Conservation (phyloP, 1,284 basidiomycete genomes). For the Rhizopogon parksii region DNA sequence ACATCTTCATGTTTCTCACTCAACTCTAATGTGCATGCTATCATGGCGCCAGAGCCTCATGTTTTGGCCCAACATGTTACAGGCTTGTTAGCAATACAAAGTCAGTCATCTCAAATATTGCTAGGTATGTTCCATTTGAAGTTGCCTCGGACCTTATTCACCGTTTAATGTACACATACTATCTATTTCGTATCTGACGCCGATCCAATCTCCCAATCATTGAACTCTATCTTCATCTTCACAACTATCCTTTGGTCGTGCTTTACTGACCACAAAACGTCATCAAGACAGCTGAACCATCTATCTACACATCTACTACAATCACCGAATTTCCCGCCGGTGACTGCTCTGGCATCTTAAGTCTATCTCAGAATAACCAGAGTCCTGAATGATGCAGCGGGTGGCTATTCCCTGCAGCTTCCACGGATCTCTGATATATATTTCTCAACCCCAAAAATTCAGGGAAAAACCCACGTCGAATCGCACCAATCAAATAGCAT, state of each 20-base stretch:
- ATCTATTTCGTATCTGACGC: neutral
- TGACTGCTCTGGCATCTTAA: neutral
- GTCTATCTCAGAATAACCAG: neutral
- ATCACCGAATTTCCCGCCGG: neutral
- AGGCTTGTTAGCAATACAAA: neutral
- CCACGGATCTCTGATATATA: slow-evolving; percentile 1
- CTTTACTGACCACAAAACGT: neutral
- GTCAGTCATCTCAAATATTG: neutral
- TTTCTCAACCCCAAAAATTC: slow-evolving; percentile 1
- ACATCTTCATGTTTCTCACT: neutral
- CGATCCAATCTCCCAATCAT: neutral
- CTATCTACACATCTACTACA: neutral
- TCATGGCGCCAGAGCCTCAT: neutral
- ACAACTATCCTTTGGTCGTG: neutral
- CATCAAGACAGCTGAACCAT: neutral
- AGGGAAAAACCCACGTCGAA: neutral
- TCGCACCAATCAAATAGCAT: slow-evolving; percentile 1
- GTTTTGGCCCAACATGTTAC: neutral
- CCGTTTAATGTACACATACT: neutral
- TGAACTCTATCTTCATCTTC: slow-evolving; percentile 1
- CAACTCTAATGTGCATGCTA: neutral
- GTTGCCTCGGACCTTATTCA: neutral
- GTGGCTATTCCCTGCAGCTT: neutral
- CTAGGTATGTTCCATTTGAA: slow-evolving; percentile 1
- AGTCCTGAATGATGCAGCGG: neutral